A percentile compares a stretch with the other conserved stretches of the same genome.
Conservation (phyloP, 345 rosid genomes). For the Acer saccharum region DNA sequence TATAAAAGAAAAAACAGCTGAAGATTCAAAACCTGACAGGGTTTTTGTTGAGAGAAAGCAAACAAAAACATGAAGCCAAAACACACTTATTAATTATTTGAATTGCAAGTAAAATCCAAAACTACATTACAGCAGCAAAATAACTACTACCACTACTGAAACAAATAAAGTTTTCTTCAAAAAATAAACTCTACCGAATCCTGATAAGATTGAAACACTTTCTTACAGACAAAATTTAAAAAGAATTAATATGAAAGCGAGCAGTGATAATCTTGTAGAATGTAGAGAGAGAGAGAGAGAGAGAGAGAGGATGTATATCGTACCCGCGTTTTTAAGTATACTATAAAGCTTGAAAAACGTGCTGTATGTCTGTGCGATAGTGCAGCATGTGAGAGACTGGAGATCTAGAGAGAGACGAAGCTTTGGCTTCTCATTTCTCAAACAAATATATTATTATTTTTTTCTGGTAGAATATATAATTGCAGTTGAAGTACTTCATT, state of each 20-base stretch:
- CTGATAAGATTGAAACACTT: slow-evolving; percentile 25
- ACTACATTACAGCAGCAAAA: slow-evolving; percentile 30
- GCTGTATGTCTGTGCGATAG: background rate
- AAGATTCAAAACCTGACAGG: slow-evolving; percentile 4
- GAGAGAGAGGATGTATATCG: too few species aligned
- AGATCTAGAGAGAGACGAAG: background rate
- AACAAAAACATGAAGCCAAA: slow-evolving; percentile 35
- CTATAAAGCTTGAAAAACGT: background rate
- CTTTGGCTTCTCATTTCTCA: too few species aligned
- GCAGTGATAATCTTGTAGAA: too few species aligned
- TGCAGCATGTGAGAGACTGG: background rate
- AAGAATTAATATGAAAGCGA: background rate
- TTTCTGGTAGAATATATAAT: too few species aligned
- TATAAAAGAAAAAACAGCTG: background rate
- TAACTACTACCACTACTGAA: slow-evolving; percentile 44
- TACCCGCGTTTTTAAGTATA: background rate
- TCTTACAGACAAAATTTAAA: background rate
- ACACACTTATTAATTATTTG: slow-evolving; percentile 19
- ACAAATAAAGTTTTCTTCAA: slow-evolving; percentile 10
- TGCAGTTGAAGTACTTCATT: too few species aligned
- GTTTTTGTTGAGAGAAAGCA: slow-evolving; percentile 22
- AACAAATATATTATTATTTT: too few species aligned
- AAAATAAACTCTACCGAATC: slow-evolving; percentile 36
- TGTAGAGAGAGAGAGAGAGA: too few species aligned
- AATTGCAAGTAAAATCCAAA: slow-evolving; percentile 36